Evolutionary conservation across 495 filamentous ascomycete genomes (phyloP).

Genomic region (Haplographium delicatum): DNA sequence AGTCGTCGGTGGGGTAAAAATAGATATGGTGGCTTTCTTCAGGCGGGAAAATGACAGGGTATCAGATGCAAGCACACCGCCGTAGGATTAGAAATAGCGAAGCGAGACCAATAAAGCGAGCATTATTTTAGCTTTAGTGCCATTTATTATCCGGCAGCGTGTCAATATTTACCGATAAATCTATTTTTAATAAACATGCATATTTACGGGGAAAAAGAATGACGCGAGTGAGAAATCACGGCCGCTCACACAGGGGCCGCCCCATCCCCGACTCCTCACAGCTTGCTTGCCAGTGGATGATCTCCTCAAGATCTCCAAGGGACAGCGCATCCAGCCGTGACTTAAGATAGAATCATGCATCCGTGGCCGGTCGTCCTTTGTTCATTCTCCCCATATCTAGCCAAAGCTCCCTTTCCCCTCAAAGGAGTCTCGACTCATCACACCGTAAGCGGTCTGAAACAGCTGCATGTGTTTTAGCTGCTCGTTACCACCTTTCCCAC

Average conservation of each 20-base stretch:
- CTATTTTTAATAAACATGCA: not conserved
- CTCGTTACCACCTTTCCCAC: too few relatives aligned
- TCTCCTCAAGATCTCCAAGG: not conserved
- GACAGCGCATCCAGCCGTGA: not conserved
- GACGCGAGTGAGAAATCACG: too few relatives aligned
- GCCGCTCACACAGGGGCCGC: not conserved
- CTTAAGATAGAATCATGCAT: constrained; percentile 1
- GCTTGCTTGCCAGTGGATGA: not conserved
- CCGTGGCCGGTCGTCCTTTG: too few relatives aligned
- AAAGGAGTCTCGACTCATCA: too few relatives aligned
- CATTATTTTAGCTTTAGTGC: not conserved
- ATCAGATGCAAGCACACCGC: too few relatives aligned
- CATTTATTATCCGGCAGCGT: not conserved
- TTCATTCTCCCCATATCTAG: too few relatives aligned
- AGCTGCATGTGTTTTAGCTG: too few relatives aligned
- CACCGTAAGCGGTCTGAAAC: too few relatives aligned
- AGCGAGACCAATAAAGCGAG: not conserved
- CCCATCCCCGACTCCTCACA: not conserved
- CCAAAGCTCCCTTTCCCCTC: too few relatives aligned
- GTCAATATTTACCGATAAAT: not conserved
- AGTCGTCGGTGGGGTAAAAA: constrained; percentile 1
- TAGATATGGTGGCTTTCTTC: constrained; percentile 1
- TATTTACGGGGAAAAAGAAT: too few relatives aligned
- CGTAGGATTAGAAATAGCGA: too few relatives aligned
- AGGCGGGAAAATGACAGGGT: not conserved